Evolutionary conservation across 2,329 filamentous ascomycete species (phyloP), one percentile per base, ranked within the genome.

Genomic region (Ambrosiella beaveri): DNA sequence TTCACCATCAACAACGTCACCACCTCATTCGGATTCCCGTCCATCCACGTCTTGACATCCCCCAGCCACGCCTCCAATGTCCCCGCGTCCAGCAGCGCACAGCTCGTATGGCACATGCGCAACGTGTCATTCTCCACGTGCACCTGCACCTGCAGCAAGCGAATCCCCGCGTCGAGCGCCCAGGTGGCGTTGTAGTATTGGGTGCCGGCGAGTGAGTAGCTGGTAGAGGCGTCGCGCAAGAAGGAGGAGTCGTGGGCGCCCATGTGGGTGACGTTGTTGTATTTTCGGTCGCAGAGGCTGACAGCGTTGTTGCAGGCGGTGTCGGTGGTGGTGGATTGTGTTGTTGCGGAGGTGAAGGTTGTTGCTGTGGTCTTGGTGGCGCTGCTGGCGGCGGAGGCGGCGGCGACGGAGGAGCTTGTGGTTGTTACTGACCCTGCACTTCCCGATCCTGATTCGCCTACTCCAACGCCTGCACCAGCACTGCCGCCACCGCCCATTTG

Each of bases 281-380:
- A 93, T 15, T 78, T 71, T 62, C 79, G 80, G 61, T 71, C 73
- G 73, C 88, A 93, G 45, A 93, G 77, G 49, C 75, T 71, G 0
- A 86, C 85, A 0, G 85, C 88, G 74, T 91, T 91, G 72, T 93
- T 93, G 77, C 88, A 93, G 38, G 82, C 80, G 27, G 59, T 61
- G 11, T 51, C 40, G 38, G 63, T 51, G 39, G 55, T 62, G 13
- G 65, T 65, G 19, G 66, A 63, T 4, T 61, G 56, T 13, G 63
- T 54, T 15, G 58, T 58, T 9, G 41, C 11, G 19, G 19, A 27
- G 13, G 54, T 37, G 36, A 54, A 45, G 15, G 56, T 12, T 37
- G 41, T 57, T 9, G 54, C 17, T n/a, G 59, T 49, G 15, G 41
- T 40, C 36, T 59, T 57, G 40, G 53, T 39, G 1, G 44, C 27